Base-by-base conservation (phyloP, 1,284 basidiomycete species). In the Tetrapyrgos nigripes region DNA sequence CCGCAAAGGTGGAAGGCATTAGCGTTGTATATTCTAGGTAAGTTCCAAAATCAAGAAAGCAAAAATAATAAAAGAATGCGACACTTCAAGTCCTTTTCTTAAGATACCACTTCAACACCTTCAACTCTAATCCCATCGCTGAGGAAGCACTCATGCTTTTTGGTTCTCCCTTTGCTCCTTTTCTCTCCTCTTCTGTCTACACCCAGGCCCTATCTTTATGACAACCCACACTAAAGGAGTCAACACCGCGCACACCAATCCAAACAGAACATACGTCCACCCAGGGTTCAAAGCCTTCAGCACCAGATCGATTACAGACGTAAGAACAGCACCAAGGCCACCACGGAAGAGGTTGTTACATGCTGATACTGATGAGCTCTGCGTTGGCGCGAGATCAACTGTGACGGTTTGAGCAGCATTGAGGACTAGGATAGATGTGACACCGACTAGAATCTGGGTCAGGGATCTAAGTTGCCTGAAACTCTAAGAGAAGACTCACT, bases 291-390 rank as follows among this genome's bases (percentile, higher is more conserved):
- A 62, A 1, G 74, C 74, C 8, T 70, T 70, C 24, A 81, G 69
- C 19, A 84, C 80, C 28, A 79, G 67, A 60, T 82, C 76, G 23
- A 84, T 80, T 23, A 83, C 69, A 6, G 82, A 79, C 11, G 84
- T 79, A 37, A 79, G 67, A 0, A 64, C 76, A 0, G 85, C 85
- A 11, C 82, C 83, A 14, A 83, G 65, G 0, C 74, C 69, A 62
- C 86, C 86, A 3, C 86, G 82, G 8, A 84, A 77, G 11, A 88
- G 73, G 65, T 88, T 88, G 66, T 85, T 86, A 58, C 85, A 87
- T 52, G 87, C 89, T 0, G 86, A 88, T 3, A 89, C 79, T 1
- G 86, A 83, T 1, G 89, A 86, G 5, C 84, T 80, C 53, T 85
- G 83, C 0, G 68, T 62, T 0, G 88, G 88, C 10, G 82, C 78